Base-by-base conservation (phyloP, 2,329 filamentous ascomycete species). In the Myriosclerotinia curreyana region DNA sequence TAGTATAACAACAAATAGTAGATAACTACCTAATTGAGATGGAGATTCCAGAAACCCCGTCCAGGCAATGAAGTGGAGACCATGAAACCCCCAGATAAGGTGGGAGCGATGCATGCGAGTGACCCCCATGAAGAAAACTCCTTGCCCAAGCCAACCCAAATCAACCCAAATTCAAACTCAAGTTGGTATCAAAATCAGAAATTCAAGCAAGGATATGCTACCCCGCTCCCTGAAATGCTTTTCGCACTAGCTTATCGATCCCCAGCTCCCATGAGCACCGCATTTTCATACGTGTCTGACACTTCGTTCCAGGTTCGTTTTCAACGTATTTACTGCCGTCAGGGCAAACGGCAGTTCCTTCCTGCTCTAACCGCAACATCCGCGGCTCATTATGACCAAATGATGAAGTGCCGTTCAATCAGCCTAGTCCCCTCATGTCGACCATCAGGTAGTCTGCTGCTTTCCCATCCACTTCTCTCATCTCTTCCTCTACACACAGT, bases 161-260 rank as follows among this genome's bases (percentile, higher is more conserved):
- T n/a, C 34, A 34, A 22, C 20, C 42, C 28, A 22, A 46, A 48
- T 36, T 25, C 28, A 48, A 48, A 48, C 12, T 48, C 49, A 61
- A 61, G 40, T 61, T 53, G 59, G 48, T 61, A 54, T 61, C 59
- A 53, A 53, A 34, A 61, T 61, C 49, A 44, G 7, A 61, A 61
- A 34, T 14, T 34, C 20, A 44, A 28, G 42, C 3, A 36, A 52
- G 50, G 11, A 36, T 4, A 52, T 36, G 50, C 50, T 36, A 22
- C 31, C 42, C 54, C 42, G 9, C 28, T 28, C 14, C 14, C 40
- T 5, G 8, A 5, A 48, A 20, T 22, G 8, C 7, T 11, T n/a
- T 14, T 36, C n/a, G 7, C 31, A 12, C 9, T 46, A 48, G 42
- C 42, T 58, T 22, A 12, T 58, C 28, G 36, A n/a, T 58, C 42